Percentiles rank a stretch among this genome's conserved stretches.
These are phyloP conservation scores for Xylaria bambusicola DNA, from an alignment of 495 filamentous ascomycete species.

Conservation along the genomic window DNA sequence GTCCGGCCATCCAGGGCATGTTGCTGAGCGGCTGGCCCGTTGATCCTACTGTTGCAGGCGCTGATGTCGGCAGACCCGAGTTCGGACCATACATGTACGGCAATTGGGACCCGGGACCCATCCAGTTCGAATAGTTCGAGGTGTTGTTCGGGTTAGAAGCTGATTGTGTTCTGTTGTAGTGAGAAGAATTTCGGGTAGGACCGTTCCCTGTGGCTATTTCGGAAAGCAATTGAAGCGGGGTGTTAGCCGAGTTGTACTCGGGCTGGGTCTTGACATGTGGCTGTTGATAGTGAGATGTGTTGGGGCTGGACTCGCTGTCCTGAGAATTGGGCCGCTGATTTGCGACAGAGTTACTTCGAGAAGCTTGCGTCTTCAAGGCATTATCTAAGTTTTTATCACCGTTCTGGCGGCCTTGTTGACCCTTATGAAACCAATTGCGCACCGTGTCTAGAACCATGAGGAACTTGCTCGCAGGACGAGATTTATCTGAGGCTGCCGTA, in stretches of 20 bases:
- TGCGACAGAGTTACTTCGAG: not conserved
- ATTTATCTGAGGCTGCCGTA: conserved; percentile 64
- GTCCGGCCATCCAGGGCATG: conserved; percentile 35
- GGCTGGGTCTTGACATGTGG: conserved; percentile 28
- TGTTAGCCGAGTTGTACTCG: conserved; percentile 44
- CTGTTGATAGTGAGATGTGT: conserved; percentile 10
- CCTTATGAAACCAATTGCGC: conserved; percentile 65
- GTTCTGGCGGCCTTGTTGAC: conserved; percentile 10
- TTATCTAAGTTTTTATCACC: conserved; percentile 8
- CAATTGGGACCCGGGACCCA: conserved; percentile 20
- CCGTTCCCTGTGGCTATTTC: conserved; percentile 65
- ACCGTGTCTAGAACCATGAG: conserved; percentile 73
- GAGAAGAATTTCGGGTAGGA: conserved; percentile 23
- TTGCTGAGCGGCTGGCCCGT: conserved; percentile 9
- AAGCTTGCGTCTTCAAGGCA: not conserved
- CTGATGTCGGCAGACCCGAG: not conserved
- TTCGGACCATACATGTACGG: conserved; percentile 34
- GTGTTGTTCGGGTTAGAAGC: conserved; percentile 11
- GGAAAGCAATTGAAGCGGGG: conserved; percentile 65
- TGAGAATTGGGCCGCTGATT: conserved; percentile 5
- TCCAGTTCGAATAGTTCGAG: conserved; percentile 11
- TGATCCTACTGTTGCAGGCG: not conserved
- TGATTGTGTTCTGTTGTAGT: conserved; percentile 1
- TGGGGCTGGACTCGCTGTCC: conserved; percentile 12
- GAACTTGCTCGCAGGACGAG: conserved; percentile 74